Conservation (phyloP, 257 asterid species). For the Fraxinus pennsylvanica region DNA sequence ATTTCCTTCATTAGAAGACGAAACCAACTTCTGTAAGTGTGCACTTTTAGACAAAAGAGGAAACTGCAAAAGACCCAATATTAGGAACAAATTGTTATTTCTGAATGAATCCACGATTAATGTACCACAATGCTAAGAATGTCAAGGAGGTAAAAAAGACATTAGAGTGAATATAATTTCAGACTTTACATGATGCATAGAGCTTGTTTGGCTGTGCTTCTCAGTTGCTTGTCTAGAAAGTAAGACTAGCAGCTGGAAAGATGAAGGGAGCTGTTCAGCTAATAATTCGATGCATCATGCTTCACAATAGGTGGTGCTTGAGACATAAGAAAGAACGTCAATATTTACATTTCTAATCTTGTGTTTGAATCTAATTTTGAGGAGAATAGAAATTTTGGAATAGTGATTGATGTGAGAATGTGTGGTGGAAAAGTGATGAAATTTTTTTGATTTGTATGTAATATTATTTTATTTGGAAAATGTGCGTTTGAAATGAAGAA, state of each 20-base stretch:
- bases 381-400: too few species aligned
- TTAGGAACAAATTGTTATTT: slow-evolving; percentile 21
- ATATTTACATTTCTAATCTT: background rate
- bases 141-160: background rate
- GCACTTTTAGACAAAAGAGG: slow-evolving; percentile 73
- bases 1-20: slow-evolving; percentile 45
- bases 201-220: background rate
- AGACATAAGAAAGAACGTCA: background rate
- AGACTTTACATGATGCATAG: background rate
- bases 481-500: too few species aligned
- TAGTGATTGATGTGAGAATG: too few species aligned
- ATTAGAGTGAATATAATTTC: background rate
- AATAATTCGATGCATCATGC: background rate
- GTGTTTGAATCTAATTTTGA: too few species aligned
- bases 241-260: background rate
- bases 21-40: slow-evolving; percentile 50
- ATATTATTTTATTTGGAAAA: too few species aligned
- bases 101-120: background rate
- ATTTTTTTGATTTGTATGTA: too few species aligned
- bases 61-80: slow-evolving; percentile 46
- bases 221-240: background rate
- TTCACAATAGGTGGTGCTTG: background rate
- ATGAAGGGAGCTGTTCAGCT: background rate
- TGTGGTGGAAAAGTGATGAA: too few species aligned
- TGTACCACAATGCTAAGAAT: background rate